A percentile compares a stretch with the other conserved stretches of the same genome.
Evolutionary conservation across 2,329 filamentous ascomycete genomes (phyloP).

Genomic region (Monosporascus sp.): DNA sequence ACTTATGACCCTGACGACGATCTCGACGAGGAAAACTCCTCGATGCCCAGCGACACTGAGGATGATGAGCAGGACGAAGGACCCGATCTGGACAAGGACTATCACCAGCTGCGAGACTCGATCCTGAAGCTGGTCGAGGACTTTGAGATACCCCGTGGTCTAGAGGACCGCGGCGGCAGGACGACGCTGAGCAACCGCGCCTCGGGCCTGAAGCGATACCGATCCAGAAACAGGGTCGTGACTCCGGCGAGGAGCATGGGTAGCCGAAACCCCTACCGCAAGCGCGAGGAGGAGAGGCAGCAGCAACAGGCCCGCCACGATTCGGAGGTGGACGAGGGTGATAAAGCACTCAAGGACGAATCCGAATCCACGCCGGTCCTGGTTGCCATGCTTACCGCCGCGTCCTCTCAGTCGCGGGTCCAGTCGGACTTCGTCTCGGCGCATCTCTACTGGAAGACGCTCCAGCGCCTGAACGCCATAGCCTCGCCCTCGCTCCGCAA

Average conservation of each 20-base stretch:
- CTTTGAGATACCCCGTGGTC: slow-evolving; percentile 68
- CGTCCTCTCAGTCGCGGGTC: slow-evolving; percentile 69
- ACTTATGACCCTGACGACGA: slow-evolving; percentile 65
- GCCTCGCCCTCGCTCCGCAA: slow-evolving; percentile 55
- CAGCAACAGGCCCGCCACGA: slow-evolving; percentile 20
- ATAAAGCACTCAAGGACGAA: slow-evolving; percentile 27
- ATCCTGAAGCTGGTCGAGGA: slow-evolving; percentile 77
- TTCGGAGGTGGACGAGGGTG: slow-evolving; percentile 21
- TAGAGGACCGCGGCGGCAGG: slow-evolving; percentile 53
- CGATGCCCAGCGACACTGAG: slow-evolving; percentile 53
- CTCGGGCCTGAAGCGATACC: slow-evolving; percentile 54
- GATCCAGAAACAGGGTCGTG: slow-evolving; percentile 53
- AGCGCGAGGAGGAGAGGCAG: slow-evolving; percentile 21
- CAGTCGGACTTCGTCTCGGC: slow-evolving; percentile 79
- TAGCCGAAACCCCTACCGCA: slow-evolving; percentile 55
- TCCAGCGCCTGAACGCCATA: slow-evolving; percentile 65
- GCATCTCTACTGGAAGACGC: slow-evolving; percentile 78
- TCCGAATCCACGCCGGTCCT: slow-evolving; percentile 47
- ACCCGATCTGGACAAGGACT: slow-evolving; percentile 68
- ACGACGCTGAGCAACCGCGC: slow-evolving; percentile 68
- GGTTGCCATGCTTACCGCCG: slow-evolving; percentile 69
- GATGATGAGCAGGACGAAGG: slow-evolving; percentile 57
- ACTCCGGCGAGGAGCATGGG: slow-evolving; percentile 44
- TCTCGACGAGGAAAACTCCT: slow-evolving; percentile 56
- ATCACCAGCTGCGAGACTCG: slow-evolving; percentile 73